These are phyloP conservation scores for Priceomyces fermenticarens DNA, from an alignment of 805 yeast species.

Conservation along the genomic window DNA sequence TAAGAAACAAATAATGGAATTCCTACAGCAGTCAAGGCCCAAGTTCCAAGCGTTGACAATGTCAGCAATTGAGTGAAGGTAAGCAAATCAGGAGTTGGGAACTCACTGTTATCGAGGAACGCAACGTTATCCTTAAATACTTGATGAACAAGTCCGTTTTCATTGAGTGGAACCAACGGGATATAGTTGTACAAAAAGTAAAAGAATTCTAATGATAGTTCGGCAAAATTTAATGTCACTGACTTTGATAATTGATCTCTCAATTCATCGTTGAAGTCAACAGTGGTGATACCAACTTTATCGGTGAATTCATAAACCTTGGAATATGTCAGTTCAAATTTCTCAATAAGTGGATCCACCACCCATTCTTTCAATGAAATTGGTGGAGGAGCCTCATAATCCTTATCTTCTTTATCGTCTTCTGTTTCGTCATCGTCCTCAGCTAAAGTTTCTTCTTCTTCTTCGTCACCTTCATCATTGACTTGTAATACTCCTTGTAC, in stretches of 20 bases:
- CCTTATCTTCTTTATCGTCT: slow-evolving; percentile 34
- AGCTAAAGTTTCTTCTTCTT: slow-evolving; percentile 14
- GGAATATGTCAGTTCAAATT: slow-evolving; percentile 21
- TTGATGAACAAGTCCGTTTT: slow-evolving; percentile 35
- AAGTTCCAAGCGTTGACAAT: slow-evolving; percentile 31
- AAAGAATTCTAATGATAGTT: slow-evolving; percentile 23
- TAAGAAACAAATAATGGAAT: slow-evolving; percentile 45
- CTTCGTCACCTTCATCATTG: slow-evolving; percentile 15
- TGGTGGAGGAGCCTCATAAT: slow-evolving; percentile 38
- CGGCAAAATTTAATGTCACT: slow-evolving; percentile 34
- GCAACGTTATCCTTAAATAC: slow-evolving; percentile 31
- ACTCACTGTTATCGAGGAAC: slow-evolving; percentile 15
- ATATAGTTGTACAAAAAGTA: slow-evolving; percentile 32
- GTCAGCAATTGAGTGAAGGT: slow-evolving; percentile 27
- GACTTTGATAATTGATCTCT: slow-evolving; percentile 38
- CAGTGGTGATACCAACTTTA: slow-evolving; percentile 30
- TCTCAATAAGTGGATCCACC: slow-evolving; percentile 35
- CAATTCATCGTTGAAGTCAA: slow-evolving; percentile 33
- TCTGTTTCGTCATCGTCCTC: slow-evolving; percentile 29
- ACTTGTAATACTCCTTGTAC: slow-evolving; percentile 16
- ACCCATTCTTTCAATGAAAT: slow-evolving; percentile 34
- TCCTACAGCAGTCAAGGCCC: slow-evolving; percentile 40
- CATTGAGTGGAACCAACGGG: slow-evolving; percentile 32
- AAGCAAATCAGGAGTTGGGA: slow-evolving; percentile 35
- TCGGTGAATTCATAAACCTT: slow-evolving; percentile 32